Percentiles rank a stretch among this genome's conserved stretches.
phyloP scores from a whole-genome alignment of 176 grass and related monocot species.

The Tuctoria greenei region DNA sequence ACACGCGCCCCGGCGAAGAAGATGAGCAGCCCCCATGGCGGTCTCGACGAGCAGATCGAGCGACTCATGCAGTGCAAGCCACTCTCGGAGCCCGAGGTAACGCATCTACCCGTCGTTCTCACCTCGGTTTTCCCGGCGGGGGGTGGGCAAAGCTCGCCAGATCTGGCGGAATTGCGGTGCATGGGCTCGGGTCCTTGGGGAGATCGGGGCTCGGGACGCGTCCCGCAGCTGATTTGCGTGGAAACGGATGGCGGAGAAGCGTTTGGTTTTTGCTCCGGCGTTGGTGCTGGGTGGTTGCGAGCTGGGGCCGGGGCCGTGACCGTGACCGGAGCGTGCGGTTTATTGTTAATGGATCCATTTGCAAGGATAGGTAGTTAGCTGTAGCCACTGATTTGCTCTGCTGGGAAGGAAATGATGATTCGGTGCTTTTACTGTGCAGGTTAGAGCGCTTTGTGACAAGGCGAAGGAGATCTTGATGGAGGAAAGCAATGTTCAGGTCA shows the following conservation, averaged over 20 bases:
- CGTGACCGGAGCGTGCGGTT: not conserved
- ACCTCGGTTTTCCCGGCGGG: not conserved
- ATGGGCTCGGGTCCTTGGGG: not conserved
- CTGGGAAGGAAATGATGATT: not conserved
- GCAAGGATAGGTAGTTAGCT: not conserved
- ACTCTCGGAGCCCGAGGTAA: constrained; percentile 83
- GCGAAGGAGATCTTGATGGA: constrained; percentile 98
- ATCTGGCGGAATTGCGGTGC: constrained; percentile 35
- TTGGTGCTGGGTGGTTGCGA: not conserved
- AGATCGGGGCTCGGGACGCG: constrained; percentile 18
- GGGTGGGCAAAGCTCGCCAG: constrained; percentile 6
- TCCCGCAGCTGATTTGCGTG: not conserved
- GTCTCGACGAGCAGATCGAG: constrained; percentile 93
- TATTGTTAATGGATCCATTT: not conserved
- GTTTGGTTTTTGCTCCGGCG: not conserved
- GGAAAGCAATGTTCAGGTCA: constrained; percentile 91
- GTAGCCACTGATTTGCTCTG: not conserved
- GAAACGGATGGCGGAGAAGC: constrained; percentile 7
- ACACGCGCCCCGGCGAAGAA: constrained; percentile 36
- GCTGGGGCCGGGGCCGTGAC: not conserved
- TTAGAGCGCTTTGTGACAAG: constrained; percentile 87
- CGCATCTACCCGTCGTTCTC: not conserved
- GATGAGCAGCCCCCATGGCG: constrained; percentile 70
- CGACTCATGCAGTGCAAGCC: constrained; percentile 99
- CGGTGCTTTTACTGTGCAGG: constrained; percentile 35